Percentiles rank a stretch among this genome's conserved stretches.
These are phyloP conservation scores for Polysphondylium violaceum DNA, from an alignment of 78 protist genomes.

Conservation along the genomic window DNA sequence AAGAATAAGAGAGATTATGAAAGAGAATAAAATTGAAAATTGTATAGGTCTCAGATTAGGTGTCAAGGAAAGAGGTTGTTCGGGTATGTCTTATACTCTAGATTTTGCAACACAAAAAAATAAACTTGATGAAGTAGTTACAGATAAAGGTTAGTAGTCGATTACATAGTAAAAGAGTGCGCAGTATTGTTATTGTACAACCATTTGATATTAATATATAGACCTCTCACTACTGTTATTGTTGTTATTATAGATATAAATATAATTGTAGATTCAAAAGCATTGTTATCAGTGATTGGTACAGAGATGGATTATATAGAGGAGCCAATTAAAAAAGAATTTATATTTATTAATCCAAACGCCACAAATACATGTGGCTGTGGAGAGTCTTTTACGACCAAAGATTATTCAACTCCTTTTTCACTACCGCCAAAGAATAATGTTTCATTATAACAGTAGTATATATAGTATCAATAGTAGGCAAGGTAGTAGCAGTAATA, in stretches of 20 bases:
- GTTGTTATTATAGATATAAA: constrained; percentile 70
- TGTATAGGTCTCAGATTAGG: constrained; percentile 83
- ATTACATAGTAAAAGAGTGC: no score
- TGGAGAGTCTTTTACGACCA: constrained; percentile 89
- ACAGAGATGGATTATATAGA: constrained; percentile 93
- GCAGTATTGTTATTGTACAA: neutral
- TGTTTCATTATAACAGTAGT: neutral
- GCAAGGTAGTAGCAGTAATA: neutral
- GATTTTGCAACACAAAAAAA: constrained; percentile 86
- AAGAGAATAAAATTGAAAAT: constrained; percentile 40
- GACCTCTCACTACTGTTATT: neutral
- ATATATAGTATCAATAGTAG: neutral
- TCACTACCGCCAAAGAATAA: constrained; percentile 10
- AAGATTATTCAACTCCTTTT: constrained; percentile 41
- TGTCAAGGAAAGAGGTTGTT: constrained; percentile 90
- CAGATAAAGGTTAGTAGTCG: constrained; percentile 41
- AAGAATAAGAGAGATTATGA: constrained; percentile 64
- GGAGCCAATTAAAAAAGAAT: constrained; percentile 87
- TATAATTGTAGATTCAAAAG: constrained; percentile 89
- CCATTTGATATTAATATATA: neutral
- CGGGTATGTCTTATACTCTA: constrained; percentile 93
- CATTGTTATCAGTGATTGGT: constrained; percentile 92
- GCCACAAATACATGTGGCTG: constrained; percentile 96
- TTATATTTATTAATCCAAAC: constrained; percentile 94
- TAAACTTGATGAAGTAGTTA: constrained; percentile 80